These are phyloP conservation scores for Phyllosticta paracitricarpa DNA, from an alignment of 2,329 filamentous ascomycete genomes.

Conservation along the genomic window DNA sequence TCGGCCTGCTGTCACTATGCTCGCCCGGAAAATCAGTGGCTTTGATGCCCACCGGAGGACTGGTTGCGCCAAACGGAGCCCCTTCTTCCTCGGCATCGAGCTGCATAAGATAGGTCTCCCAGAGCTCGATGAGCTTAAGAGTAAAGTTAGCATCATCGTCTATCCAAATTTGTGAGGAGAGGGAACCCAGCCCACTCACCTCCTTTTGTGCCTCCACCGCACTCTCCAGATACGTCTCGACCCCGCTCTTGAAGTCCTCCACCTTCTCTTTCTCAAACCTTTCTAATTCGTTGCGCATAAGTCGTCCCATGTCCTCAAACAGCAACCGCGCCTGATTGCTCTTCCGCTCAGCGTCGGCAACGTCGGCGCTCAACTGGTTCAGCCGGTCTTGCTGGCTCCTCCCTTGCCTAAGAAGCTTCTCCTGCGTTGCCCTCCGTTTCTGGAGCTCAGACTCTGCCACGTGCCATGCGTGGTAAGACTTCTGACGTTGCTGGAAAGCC, in stretches of 20 bases:
- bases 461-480: slow-evolving; percentile 93
- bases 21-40: slow-evolving; percentile 17
- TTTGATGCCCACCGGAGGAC: slow-evolving; percentile 27
- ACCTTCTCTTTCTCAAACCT: slow-evolving; percentile 96
- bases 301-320: slow-evolving; percentile 93
- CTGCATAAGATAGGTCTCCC: slow-evolving; percentile 97
- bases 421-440: slow-evolving; percentile 80
- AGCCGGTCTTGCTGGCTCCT: slow-evolving; percentile 93
- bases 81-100: slow-evolving; percentile 87
- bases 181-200: slow-evolving; percentile 42
- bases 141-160: not conserved
- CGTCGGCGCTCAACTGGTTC: slow-evolving; percentile 84
- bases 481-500: slow-evolving; percentile 85
- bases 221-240: slow-evolving; percentile 95
- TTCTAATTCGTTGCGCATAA: slow-evolving; percentile 87
- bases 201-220: slow-evolving; percentile 98
- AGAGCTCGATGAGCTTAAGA: slow-evolving; percentile 65
- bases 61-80: slow-evolving; percentile 29
- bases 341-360: slow-evolving; percentile 87
- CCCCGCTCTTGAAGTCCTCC: slow-evolving; percentile 92
- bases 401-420: slow-evolving; percentile 90
- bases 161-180: not conserved
- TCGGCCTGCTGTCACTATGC: slow-evolving; percentile 4
- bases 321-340: slow-evolving; percentile 81
- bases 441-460: slow-evolving; percentile 78